Conservation (phyloP, 2,329 filamentous ascomycete species). For the Karstenula rhodostoma region DNA sequence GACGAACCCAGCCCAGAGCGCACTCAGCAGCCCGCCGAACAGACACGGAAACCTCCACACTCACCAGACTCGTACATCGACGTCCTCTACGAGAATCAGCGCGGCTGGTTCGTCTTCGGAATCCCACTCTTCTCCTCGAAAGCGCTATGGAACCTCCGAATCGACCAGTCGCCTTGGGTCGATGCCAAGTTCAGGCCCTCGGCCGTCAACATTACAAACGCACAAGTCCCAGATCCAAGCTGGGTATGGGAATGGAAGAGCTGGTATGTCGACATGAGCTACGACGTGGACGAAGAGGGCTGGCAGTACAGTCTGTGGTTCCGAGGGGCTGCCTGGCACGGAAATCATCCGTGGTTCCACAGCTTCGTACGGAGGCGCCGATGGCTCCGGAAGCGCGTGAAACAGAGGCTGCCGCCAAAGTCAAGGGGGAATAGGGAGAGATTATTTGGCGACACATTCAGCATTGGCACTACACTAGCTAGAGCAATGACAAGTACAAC, state of each 20-base stretch:
- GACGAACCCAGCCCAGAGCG: conserved; percentile 44
- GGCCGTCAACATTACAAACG: conserved; percentile 78
- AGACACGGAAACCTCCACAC: conserved; percentile 26
- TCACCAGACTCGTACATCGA: conserved; percentile 64
- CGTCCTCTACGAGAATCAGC: conserved; percentile 93
- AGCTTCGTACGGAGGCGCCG: conserved; percentile 90
- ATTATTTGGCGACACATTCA: conserved; percentile 49
- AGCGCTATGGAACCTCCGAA: conserved; percentile 74
- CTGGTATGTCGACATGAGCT: conserved; percentile 80
- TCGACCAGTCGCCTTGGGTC: conserved; percentile 89
- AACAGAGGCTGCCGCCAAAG: conserved; percentile 58
- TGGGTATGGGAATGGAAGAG: conserved; percentile 88
- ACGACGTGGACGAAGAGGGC: conserved; percentile 84
- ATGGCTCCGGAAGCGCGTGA: conserved; percentile 84
- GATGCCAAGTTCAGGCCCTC: conserved; percentile 66
- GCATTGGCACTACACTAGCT: conserved; percentile 46
- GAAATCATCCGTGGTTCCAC: conserved; percentile 87
- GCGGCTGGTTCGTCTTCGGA: conserved; percentile 88
- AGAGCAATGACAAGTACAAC: conserved; percentile 34
- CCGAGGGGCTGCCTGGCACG: conserved; percentile 73
- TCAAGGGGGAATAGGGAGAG: conserved; percentile 44
- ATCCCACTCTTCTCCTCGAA: conserved; percentile 87
- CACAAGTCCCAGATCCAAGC: conserved; percentile 90
- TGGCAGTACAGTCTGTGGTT: conserved; percentile 98
- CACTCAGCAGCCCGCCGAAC: conserved; percentile 20